Conservation (phyloP, 345 rosid genomes). For the Heritiera fomes region DNA sequence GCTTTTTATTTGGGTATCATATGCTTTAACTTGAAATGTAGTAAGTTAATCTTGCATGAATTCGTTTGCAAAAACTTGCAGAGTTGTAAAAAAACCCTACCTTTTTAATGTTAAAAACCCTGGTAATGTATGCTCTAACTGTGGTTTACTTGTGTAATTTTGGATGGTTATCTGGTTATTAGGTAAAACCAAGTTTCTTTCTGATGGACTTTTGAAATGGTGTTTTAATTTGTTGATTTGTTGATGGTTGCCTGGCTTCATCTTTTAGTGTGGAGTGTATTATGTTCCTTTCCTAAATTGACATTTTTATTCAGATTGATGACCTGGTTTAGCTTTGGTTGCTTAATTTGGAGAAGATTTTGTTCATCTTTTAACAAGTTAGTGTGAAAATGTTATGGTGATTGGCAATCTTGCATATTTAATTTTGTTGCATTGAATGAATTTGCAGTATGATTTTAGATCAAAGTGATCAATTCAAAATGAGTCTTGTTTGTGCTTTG, state of each 20-base stretch:
- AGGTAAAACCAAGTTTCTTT: background rate
- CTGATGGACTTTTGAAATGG: background rate
- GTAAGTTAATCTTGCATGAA: background rate
- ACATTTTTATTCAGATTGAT: background rate
- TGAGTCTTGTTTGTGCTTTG: background rate
- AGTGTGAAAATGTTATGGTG: background rate
- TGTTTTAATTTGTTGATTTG: background rate
- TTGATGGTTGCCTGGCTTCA: background rate
- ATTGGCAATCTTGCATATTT: background rate
- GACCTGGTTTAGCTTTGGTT: background rate
- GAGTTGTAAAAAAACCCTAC: background rate
- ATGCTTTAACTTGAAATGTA: conserved; percentile 2
- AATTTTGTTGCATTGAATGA: background rate
- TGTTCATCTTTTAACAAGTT: background rate
- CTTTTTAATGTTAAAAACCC: background rate
- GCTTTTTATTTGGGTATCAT: background rate
- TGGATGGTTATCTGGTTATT: background rate
- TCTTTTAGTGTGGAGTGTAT: background rate
- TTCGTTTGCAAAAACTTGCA: background rate
- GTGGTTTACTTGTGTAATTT: background rate
- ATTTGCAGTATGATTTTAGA: background rate
- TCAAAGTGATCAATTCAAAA: background rate
- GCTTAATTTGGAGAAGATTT: background rate
- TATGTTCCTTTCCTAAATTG: background rate
- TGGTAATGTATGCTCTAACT: background rate